These are phyloP conservation scores for Malassezia globosa DNA, from an alignment of 1,284 basidiomycete species.

Conservation along the genomic window DNA sequence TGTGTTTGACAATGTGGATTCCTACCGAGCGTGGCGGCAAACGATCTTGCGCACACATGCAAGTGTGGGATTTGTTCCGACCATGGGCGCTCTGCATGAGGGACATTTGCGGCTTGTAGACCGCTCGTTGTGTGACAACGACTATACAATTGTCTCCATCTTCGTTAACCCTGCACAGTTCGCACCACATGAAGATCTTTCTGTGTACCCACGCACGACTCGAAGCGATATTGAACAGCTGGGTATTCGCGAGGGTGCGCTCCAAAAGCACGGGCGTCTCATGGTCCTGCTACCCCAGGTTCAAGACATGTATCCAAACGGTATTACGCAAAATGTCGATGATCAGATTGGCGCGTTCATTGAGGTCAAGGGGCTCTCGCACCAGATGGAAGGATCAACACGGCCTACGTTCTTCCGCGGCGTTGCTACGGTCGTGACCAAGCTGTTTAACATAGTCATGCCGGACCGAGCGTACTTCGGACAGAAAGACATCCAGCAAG, in stretches of 20 bases:
- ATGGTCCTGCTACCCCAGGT: conserved; percentile 36
- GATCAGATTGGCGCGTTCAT: conserved; percentile 78
- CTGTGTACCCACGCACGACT: conserved; percentile 72
- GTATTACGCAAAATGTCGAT: conserved; percentile 66
- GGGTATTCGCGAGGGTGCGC: conserved; percentile 28
- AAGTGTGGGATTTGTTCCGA: conserved; percentile 77
- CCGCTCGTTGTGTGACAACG: conserved; percentile 64
- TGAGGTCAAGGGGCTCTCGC: conserved; percentile 69
- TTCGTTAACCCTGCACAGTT: conserved; percentile 98
- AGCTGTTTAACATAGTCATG: conserved; percentile 86
- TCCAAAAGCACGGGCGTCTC: conserved; percentile 15
- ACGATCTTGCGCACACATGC: conserved; percentile 12
- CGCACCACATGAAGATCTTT: conserved; percentile 84
- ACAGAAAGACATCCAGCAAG: conserved; percentile 97
- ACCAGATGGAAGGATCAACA: conserved; percentile 72
- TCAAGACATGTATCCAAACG: conserved; percentile 61
- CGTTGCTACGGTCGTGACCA: conserved; percentile 86
- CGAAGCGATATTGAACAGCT: conserved; percentile 31
- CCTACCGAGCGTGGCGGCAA: conserved; percentile 13
- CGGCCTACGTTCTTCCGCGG: conserved; percentile 89
- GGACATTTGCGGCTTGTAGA: conserved; percentile 73
- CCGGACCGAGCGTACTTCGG: conserved; percentile 89
- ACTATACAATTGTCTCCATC: conserved; percentile 80
- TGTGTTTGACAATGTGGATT: background rate
- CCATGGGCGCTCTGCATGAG: conserved; percentile 92